These are phyloP conservation scores for Allium cepa DNA, from an alignment of 106 monocot species.

Conservation along the genomic window DNA sequence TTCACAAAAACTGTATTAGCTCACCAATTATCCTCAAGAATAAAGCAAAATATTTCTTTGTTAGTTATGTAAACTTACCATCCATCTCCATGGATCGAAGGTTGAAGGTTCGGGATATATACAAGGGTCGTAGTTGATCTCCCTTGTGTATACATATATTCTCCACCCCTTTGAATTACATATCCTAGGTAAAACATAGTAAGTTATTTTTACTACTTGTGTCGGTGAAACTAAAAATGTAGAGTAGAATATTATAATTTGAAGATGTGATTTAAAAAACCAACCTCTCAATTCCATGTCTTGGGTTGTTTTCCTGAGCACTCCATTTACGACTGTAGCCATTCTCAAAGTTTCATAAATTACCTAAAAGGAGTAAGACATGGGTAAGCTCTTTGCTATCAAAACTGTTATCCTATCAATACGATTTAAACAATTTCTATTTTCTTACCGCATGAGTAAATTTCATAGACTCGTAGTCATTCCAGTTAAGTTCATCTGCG, in stretches of 20 bases:
- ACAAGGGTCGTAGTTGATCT: slow-evolving; percentile 76
- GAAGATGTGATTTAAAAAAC: background rate
- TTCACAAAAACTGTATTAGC: background rate
- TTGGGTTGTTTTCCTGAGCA: slow-evolving; percentile 80
- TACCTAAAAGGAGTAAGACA: slow-evolving; percentile 36
- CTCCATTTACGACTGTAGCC: slow-evolving; percentile 86
- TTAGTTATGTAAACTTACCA: slow-evolving; percentile 27
- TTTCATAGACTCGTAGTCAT: slow-evolving; percentile 82
- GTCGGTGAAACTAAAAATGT: background rate
- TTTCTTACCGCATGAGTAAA: slow-evolving; percentile 80
- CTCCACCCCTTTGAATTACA: slow-evolving; percentile 83
- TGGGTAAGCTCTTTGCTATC: background rate
- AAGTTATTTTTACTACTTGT: background rate
- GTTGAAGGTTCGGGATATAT: slow-evolving; percentile 68
- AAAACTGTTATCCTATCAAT: background rate
- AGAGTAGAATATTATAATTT: background rate
- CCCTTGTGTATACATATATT: slow-evolving; percentile 88
- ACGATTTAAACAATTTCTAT: background rate
- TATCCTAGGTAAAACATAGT: slow-evolving; percentile 35
- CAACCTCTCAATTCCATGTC: slow-evolving; percentile 87
- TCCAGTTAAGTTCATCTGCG: slow-evolving; percentile 71
- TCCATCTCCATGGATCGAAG: slow-evolving; percentile 99
- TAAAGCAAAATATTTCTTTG: background rate
- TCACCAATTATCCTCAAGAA: too few relatives aligned
- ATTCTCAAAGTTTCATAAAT: slow-evolving; percentile 83